A percentile compares a stretch with the other conserved stretches of the same genome.
phyloP scores from a whole-genome alignment of 129 eudicot species.

The Cynara cardunculus region DNA sequence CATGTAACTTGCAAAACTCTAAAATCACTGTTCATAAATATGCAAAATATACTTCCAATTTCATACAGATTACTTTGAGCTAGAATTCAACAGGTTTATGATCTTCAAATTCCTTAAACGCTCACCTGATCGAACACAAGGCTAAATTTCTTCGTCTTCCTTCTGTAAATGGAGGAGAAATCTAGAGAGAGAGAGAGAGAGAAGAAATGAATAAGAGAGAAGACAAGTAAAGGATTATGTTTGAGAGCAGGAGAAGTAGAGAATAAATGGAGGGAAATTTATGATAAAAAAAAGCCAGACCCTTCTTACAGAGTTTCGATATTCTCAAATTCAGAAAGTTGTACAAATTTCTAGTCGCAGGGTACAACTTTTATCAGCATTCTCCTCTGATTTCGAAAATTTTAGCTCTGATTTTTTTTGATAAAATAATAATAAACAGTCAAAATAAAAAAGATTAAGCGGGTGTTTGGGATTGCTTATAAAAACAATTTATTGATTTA shows the following conservation, averaged over 20 bases:
- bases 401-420: neutral
- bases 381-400: neutral
- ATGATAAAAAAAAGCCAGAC: neutral
- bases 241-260: slow-evolving; percentile 19
- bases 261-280: slow-evolving; percentile 35
- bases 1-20: neutral
- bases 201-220: slow-evolving; percentile 26
- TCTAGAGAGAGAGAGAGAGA: neutral
- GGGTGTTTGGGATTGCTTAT: no score
- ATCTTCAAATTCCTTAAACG: neutral
- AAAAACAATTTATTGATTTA: no score
- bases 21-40: neutral
- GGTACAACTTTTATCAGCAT: neutral
- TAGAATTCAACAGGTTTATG: slow-evolving; percentile 1
- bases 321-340: neutral
- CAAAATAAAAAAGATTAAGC: no score
- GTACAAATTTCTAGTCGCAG: slow-evolving; percentile 8
- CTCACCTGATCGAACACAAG: slow-evolving; percentile 5
- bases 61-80: neutral
- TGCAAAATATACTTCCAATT: neutral
- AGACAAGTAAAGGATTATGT: slow-evolving; percentile 29
- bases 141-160: neutral
- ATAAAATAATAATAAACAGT: no score
- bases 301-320: slow-evolving; percentile 1
- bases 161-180: neutral